These are phyloP conservation scores for Trametes punicea DNA, from an alignment of 768 basidiomycete genomes.

Conservation along the genomic window DNA sequence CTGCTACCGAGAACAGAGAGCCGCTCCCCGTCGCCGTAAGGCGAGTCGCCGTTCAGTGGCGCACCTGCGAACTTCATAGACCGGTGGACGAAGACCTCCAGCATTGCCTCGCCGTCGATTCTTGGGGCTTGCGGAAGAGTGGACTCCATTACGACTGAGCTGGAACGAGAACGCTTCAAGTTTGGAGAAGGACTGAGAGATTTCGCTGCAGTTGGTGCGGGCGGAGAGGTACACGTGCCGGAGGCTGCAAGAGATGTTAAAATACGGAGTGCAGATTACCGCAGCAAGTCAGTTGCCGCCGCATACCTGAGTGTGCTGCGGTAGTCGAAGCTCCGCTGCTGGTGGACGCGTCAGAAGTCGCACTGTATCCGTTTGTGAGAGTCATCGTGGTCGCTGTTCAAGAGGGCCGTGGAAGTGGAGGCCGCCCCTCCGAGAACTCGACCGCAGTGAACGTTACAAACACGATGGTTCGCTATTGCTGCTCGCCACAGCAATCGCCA, in stretches of 20 bases:
- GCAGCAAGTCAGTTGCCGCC: not conserved
- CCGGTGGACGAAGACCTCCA: conserved; percentile 69
- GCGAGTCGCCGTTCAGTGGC: conserved; percentile 27
- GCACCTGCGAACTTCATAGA: conserved; percentile 45
- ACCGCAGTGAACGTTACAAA: not conserved
- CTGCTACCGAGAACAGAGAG: conserved; percentile 55
- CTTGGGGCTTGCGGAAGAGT: conserved; percentile 47
- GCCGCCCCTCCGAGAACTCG: not conserved
- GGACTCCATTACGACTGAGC: conserved; percentile 22
- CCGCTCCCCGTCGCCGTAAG: conserved; percentile 59
- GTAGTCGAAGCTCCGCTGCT: conserved; percentile 4
- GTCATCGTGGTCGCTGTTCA: conserved; percentile 3
- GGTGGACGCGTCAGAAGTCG: not conserved
- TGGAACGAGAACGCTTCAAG: conserved; percentile 38
- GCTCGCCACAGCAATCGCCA: not conserved
- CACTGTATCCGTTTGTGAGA: conserved; percentile 1
- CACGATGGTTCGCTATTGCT: not conserved
- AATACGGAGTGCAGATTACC: conserved; percentile 6
- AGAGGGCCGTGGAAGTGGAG: not conserved
- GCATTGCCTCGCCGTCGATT: conserved; percentile 50
- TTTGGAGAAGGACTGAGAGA: conserved; percentile 20
- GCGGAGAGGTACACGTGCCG: conserved; percentile 26
- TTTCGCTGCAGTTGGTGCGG: conserved; percentile 23
- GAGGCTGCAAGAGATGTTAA: conserved; percentile 1
- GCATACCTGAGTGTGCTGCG: conserved; percentile 13